Evolutionary conservation across 140 eudicot species (phyloP), one percentile per base, ranked within the genome.

Genomic region (Ambrosia hybrid): DNA sequence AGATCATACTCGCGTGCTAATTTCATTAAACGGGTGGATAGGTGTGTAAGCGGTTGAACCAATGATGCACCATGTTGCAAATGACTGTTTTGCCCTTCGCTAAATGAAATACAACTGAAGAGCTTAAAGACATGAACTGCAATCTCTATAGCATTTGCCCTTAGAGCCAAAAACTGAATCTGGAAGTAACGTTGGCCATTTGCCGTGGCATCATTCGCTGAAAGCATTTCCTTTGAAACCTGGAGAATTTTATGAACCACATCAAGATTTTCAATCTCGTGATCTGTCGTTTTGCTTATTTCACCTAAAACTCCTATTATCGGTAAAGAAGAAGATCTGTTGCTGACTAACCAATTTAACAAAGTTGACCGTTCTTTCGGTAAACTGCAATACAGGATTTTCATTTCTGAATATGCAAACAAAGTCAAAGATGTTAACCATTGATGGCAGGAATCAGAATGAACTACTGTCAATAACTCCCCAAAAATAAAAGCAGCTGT

Each of bases 381-480:
- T 55, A 69, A 73, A 46, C 70, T 17, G 46, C 72, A 78, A 62
- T 45, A 74, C 57, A 81, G 78, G 71, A 88, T 60, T 71, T 75
- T 75, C 74, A 80, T 82, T 73, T 94, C 99, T 64, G 84, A 83
- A 72, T 71, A 37, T 14, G 97, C 71, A 14, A 79, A 81, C 74
- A 77, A 73, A 69, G 84, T 73, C 88, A 94, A 83, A 59, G 83
- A 81, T 17, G 86, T 84, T 38, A 94, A 75, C 99, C 97, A 94
- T 57, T 81, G 78, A 9, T 48, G 57, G 59, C 79, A 84, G 67
- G 82, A 65, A 76, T 76, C 82, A 56, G 96, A 88, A 30, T 63
- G 66, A 80, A 72, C 95, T 72, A 39, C 70, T 2, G 65, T 57
- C 46, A 17, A 46, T 26, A 94, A 76, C 49, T 86, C 81, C 12